Evolutionary conservation across 1,284 basidiomycete species (phyloP), one percentile per base, ranked within the genome.

Genomic region (Hemileia vastatrix): DNA sequence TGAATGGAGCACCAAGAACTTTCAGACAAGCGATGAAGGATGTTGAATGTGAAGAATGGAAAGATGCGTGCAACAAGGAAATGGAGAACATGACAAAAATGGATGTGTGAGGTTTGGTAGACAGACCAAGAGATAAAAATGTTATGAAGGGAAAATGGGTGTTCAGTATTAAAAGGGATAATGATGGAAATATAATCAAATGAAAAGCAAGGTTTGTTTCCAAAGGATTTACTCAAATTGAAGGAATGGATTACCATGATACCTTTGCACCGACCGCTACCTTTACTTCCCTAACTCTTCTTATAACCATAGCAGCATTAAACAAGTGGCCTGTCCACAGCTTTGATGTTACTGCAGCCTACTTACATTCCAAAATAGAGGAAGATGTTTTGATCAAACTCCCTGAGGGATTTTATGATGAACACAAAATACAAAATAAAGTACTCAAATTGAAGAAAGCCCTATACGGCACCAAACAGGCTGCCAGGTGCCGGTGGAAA

Each of bases 151-250:
- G 49, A 15, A 8, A 27, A 8, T 51, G 49, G 49, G 49, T 51
- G 4, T 51, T 51, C 31, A 27, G 21, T 23, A 24, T 23, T 5
- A 51, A 51, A 21, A 15, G 4, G 3, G 49, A 24, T 18, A 23
- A 13, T 23, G 49, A 51, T 24, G 15, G 49, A 6, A 3, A 4
- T 2, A 32, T 19, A 3, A 4, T 32, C 3, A 24, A 27, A 9
- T 52, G 5, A 11, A 52, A 52, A 18, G 50, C 50, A 2, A 11
- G 50, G 5, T 52, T 52, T 32, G 19, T 52, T 6, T 24, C 50
- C 27, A 52, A 52, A n/a, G 50, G 50, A 6, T 52, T 31, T 27
- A 52, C 50, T 6, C 50, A 52, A 52, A 32, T 52, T 2, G 50
- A 6, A 3, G 50, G 50, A 4, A 13, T 52, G 3, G 24, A 52